Evolutionary conservation across 306 rosid genomes (phyloP).

Genomic region (barrel medic (Medicago truncatula)): DNA sequence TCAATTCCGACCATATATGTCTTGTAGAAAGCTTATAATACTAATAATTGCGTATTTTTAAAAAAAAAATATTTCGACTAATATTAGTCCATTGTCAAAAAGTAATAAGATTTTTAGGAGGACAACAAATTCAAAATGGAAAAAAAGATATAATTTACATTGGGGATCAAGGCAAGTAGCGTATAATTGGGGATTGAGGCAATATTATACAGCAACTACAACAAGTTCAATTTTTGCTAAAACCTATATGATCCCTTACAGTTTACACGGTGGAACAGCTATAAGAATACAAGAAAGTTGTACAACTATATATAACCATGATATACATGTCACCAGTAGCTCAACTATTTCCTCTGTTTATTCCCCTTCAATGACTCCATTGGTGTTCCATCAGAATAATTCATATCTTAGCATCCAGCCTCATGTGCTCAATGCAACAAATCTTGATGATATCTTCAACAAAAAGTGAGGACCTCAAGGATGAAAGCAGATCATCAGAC

Average conservation of each 20-base stretch:
- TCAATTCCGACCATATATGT: neutral
- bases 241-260: slow-evolving; percentile 11
- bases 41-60: neutral
- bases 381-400: slow-evolving; percentile 15
- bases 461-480: slow-evolving; percentile 32
- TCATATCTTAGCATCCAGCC: slow-evolving; percentile 33
- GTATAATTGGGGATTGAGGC: neutral
- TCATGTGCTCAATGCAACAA: slow-evolving; percentile 19
- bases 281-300: slow-evolving; percentile 27
- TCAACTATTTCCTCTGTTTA: slow-evolving; percentile 34
- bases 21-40: neutral
- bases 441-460: neutral
- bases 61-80: neutral
- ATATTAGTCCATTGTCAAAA: slow-evolving; percentile 11
- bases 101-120: neutral
- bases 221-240: slow-evolving; percentile 7
- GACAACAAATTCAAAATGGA: neutral
- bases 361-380: slow-evolving; percentile 13
- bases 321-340: slow-evolving; percentile 36
- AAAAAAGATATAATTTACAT: neutral
- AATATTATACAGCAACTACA: slow-evolving; percentile 19
- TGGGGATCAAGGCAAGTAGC: neutral
- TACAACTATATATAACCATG: slow-evolving; percentile 11
- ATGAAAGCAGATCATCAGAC: slow-evolving; percentile 31
- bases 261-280: slow-evolving; percentile 18